These are phyloP conservation scores for Alternaria brassicicola DNA, from an alignment of 2,329 filamentous ascomycete genomes.

Conservation along the genomic window DNA sequence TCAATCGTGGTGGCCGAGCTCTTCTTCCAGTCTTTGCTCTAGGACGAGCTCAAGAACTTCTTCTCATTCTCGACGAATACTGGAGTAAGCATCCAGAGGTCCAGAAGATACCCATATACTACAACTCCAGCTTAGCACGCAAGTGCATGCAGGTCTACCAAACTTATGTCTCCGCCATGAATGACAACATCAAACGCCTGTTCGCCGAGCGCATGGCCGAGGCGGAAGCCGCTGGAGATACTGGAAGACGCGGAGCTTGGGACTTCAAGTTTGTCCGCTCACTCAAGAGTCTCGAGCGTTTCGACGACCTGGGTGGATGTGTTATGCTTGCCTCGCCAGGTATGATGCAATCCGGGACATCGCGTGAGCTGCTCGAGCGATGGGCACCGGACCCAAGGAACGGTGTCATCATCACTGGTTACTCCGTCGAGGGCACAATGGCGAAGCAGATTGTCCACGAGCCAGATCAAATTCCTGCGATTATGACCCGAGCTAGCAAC, in stretches of 20 bases:
- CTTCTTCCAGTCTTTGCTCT: slow-evolving; percentile 95
- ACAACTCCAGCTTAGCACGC: slow-evolving; percentile 90
- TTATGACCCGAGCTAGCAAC: slow-evolving; percentile 69
- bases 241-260: slow-evolving; percentile 83
- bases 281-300: slow-evolving; percentile 89
- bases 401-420: slow-evolving; percentile 97
- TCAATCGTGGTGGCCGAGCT: slow-evolving; percentile 90
- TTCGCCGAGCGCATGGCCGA: slow-evolving; percentile 92
- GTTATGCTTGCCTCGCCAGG: slow-evolving; percentile 97
- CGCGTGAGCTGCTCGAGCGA: slow-evolving; percentile 86
- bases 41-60: slow-evolving; percentile 88
- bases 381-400: slow-evolving; percentile 98
- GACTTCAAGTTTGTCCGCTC: slow-evolving; percentile 95
- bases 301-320: slow-evolving; percentile 93
- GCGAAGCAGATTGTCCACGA: slow-evolving; percentile 94
- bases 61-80: slow-evolving; percentile 95
- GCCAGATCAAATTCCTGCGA: slow-evolving; percentile 90
- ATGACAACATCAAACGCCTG: slow-evolving; percentile 97
- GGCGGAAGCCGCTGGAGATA: slow-evolving; percentile 79
- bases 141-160: slow-evolving; percentile 99
- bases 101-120: slow-evolving; percentile 94
- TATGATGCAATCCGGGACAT: slow-evolving; percentile 98
- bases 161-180: slow-evolving; percentile 98
- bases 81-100: slow-evolving; percentile 89
- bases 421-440: slow-evolving; percentile 98